Evolutionary conservation across 257 asterid genomes (phyloP), one percentile per base, ranked within the genome.

Genomic region (Nicotiana obtusifolia): DNA sequence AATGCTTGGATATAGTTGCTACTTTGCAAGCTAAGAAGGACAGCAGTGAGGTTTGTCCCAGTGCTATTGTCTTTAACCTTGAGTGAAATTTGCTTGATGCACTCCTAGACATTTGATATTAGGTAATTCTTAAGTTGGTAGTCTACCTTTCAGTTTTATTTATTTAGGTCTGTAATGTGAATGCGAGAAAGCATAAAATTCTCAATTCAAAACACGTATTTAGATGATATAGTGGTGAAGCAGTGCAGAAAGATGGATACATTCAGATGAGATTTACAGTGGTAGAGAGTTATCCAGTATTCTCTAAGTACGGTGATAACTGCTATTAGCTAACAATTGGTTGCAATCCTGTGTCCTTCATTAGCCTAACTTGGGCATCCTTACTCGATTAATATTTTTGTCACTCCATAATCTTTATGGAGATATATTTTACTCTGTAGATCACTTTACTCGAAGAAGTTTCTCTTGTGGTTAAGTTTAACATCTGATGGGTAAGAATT

Each of bases 1-100:
- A 93, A 85, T 93, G 98, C 93, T 92, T 93, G 69, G 97, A 91
- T 44, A 85, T 92, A 16, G 97, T 95, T 78, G 88, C 93, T 75
- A 90, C 95, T 24, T 86, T 95, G 90, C 92, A 90, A 88, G 91
- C 92, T 82, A 91, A 90, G 92, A 90, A 92, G 92, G 92, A 88
- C 79, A 83, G 90, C 77, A 89, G 95, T 85, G 98, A 95, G 98
- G 98, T 95, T 83, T 60, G 98, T 91, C 83, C 81, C 85, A 80
- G 79, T 69, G 64, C 61, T n/a, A n/a, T n/a, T n/a, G n/a, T n/a
- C n/a, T n/a, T n/a, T n/a, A n/a, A n/a, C n/a, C n/a, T n/a, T n/a
- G n/a, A n/a, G n/a, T n/a, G 78, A 3, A 71, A 71, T 33, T 71
- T 41, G 7, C 10, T 15, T 44, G 14, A 71, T 41, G 59, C 35